These are phyloP conservation scores for Bipolaris bicolor DNA, from an alignment of 2,329 filamentous ascomycete species.

Conservation along the genomic window DNA sequence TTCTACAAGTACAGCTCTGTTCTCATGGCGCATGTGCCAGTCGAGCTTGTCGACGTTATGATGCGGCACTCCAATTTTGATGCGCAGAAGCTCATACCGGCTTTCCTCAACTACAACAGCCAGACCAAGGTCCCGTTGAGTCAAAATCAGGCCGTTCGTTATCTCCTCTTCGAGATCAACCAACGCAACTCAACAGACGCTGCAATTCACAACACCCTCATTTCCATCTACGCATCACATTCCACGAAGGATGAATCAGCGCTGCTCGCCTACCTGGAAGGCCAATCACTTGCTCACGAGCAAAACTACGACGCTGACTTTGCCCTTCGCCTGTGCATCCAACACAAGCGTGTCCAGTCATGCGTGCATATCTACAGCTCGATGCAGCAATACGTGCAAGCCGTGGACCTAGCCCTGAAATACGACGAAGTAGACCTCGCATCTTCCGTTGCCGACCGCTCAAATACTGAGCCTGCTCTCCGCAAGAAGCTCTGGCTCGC, in stretches of 20 bases:
- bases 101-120: slow-evolving; percentile 91
- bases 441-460: slow-evolving; percentile 83
- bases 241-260: slow-evolving; percentile 82
- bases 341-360: slow-evolving; percentile 88
- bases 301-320: slow-evolving; percentile 94
- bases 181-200: slow-evolving; percentile 79
- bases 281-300: slow-evolving; percentile 75
- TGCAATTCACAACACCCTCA: slow-evolving; percentile 94
- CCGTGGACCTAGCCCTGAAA: slow-evolving; percentile 88
- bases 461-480: slow-evolving; percentile 76
- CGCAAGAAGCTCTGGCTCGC: slow-evolving; percentile 96
- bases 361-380: slow-evolving; percentile 97
- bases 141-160: slow-evolving; percentile 87
- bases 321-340: slow-evolving; percentile 91
- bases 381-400: slow-evolving; percentile 93
- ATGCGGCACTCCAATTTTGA: slow-evolving; percentile 90
- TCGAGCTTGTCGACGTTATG: slow-evolving; percentile 90
- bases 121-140: slow-evolving; percentile 70
- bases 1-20: slow-evolving; percentile 98
- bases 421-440: slow-evolving; percentile 91
- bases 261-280: slow-evolving; percentile 86
- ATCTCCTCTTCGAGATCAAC: slow-evolving; percentile 92
- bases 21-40: slow-evolving; percentile 86
- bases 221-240: slow-evolving; percentile 93
- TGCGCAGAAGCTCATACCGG: slow-evolving; percentile 87